These are phyloP conservation scores for Staphylotrichum tortipilum DNA, from an alignment of 495 filamentous ascomycete genomes.

Conservation along the genomic window DNA sequence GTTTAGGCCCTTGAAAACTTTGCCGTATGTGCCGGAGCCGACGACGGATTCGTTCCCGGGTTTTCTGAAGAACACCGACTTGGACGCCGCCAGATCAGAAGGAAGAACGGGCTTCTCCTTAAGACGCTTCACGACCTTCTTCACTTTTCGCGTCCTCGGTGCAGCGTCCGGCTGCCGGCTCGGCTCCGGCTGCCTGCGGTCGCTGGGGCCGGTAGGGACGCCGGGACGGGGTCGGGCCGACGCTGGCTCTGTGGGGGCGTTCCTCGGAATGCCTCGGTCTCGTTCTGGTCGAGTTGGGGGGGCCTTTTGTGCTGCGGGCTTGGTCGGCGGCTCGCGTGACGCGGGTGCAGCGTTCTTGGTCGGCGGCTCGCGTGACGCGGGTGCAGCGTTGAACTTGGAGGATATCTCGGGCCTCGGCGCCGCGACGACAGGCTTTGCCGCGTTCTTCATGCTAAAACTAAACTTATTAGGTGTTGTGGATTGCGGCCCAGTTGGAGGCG, in stretches of 20 bases:
- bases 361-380: constrained; percentile 29
- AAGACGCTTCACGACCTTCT: constrained; percentile 57
- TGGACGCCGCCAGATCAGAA: constrained; percentile 61
- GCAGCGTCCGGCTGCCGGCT: constrained; percentile 23
- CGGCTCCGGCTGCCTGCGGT: constrained; percentile 38
- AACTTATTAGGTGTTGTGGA: constrained; percentile 55
- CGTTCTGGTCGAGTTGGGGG: constrained; percentile 31
- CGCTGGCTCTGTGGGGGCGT: constrained; percentile 43
- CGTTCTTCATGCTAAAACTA: constrained; percentile 76
- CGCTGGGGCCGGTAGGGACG: constrained; percentile 18
- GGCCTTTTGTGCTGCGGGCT: constrained; percentile 16
- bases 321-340: constrained; percentile 27
- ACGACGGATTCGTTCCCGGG: constrained; percentile 92
- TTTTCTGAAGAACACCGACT: constrained; percentile 85
- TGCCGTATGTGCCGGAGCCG: constrained; percentile 89
- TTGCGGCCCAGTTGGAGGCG: constrained; percentile 43
- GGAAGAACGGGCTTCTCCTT: constrained; percentile 65
- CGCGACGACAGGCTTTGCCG: constrained; percentile 50
- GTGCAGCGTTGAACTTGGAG: constrained; percentile 57
- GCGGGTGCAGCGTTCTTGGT: constrained; percentile 41
- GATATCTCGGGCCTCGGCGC: constrained; percentile 64
- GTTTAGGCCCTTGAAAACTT: constrained; percentile 97
- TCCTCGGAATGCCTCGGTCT: constrained; percentile 36
- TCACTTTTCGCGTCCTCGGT: constrained; percentile 52
- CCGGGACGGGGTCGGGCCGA: constrained; percentile 43